Base-by-base conservation (phyloP, 306 rosid genomes). In the Malus sylvestris region DNA sequence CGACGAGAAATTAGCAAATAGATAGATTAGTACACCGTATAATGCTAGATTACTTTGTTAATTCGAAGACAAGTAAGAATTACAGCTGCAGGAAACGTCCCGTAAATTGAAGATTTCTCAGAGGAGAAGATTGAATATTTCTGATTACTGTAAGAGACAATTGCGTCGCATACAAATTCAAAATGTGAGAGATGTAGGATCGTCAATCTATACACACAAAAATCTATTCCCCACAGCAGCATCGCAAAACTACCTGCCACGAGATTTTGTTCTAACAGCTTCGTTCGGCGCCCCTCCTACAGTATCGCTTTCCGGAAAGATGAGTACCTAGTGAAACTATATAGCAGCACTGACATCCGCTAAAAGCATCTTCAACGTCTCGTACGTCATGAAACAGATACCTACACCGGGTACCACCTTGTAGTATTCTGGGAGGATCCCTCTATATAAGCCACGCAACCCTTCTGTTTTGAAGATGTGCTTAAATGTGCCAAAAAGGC, bases 371-470 rank as follows among this genome's bases (percentile, higher is more conserved):
- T 91, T 96, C 76, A 96, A 84, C 10, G 91, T 88, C 83, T 96
- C 99, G 16, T 96, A 96, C 2, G 99, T 93, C 99, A 96, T 93
- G 79, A 96, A 96, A 79, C 98, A 96, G 61, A 96, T 96, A 40
- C 99, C 99, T 42, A 93, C 98, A 40, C 99, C 97, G 4, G 99
- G 97, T 68, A 96, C 96, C 85, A 96, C 99, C 88, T 96, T 96
- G 86, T 89, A 96, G 84, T 96, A 96, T 78, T 96, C 98, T 2
- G 99, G 98, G 79, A 96, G 82, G 74, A 96, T 96, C 72, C 99
- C 99, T 79, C 99, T 73, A 85, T 91, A 93, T n/a, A 96, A 80
- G 82, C 99, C 98, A 7, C 83, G 83, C 71, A 93, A 12, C 49
- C 99, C 98, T 89, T 93, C 98, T 4, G 97, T 86, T 83, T 49